These are phyloP conservation scores for Aspergillus glaucus DNA, from an alignment of 2,329 filamentous ascomycete genomes.

Conservation along the genomic window DNA sequence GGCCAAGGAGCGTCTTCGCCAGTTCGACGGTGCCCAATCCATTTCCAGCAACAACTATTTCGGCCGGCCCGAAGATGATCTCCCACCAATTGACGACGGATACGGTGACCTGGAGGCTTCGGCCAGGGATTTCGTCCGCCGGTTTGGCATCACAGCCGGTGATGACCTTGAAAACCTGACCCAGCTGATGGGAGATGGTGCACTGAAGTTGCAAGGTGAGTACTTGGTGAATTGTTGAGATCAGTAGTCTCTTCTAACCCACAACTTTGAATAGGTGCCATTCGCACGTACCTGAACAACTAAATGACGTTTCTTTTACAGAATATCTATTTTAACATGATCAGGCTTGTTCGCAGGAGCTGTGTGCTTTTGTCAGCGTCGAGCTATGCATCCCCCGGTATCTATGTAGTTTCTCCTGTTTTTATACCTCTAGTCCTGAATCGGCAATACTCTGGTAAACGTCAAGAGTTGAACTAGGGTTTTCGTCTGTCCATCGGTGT, in stretches of 20 bases:
- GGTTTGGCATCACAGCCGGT: slow-evolving; percentile 90
- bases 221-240: not conserved
- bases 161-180: slow-evolving; percentile 92
- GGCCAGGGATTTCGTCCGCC: slow-evolving; percentile 91
- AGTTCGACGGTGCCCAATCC: slow-evolving; percentile 84
- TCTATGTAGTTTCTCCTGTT: too few species aligned
- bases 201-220: slow-evolving; percentile 70
- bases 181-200: slow-evolving; percentile 76
- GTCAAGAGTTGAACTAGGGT: not conserved
- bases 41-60: slow-evolving; percentile 99
- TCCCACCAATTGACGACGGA: slow-evolving; percentile 57
- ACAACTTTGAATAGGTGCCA: slow-evolving; percentile 31
- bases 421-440: too few species aligned
- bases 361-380: not conserved
- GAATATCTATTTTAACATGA: slow-evolving; percentile 4
- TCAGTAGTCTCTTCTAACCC: not conserved
- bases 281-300: slow-evolving; percentile 45
- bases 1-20: slow-evolving; percentile 78
- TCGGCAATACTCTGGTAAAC: too few species aligned
- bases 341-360: slow-evolving; percentile 9
- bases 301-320: slow-evolving; percentile 21
- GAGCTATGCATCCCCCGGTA: too few species aligned
- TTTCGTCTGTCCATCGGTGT: not conserved
- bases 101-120: slow-evolving; percentile 90
- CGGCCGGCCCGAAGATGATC: slow-evolving; percentile 80